Evolutionary conservation across 2,329 filamentous ascomycete genomes (phyloP).

Genomic region (Fusarium nisikadoi): DNA sequence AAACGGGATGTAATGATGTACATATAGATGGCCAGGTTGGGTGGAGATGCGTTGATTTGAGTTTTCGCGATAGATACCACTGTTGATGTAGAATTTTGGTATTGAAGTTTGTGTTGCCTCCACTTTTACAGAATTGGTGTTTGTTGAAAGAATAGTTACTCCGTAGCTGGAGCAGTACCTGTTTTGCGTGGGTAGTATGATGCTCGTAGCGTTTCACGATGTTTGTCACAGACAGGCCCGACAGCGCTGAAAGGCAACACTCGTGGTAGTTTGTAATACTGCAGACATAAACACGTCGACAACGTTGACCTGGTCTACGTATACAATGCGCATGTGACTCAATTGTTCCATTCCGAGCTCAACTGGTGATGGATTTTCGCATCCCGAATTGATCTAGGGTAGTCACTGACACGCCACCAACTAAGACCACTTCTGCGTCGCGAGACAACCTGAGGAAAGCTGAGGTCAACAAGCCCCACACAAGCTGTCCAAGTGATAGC

Average conservation of each 20-base stretch:
- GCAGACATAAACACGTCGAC: neutral
- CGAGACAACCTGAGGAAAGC: neutral
- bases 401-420: slow-evolving; percentile 30
- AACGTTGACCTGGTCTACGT: neutral
- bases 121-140: slow-evolving; percentile 12
- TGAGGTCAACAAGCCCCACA: slow-evolving; percentile 21
- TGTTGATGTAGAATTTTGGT: slow-evolving; percentile 26
- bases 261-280: accelerated
- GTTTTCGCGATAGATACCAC: slow-evolving; percentile 35
- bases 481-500: slow-evolving; percentile 34
- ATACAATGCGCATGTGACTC: slow-evolving; percentile 1
- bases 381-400: slow-evolving; percentile 28
- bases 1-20: slow-evolving; percentile 35
- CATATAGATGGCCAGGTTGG: slow-evolving; percentile 35
- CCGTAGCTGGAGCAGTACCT: neutral
- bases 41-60: slow-evolving; percentile 4
- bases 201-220: neutral
- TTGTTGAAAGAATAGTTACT: no score
- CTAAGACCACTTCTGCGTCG: slow-evolving; percentile 33
- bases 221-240: neutral
- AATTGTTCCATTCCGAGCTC: neutral
- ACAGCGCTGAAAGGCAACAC: neutral
- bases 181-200: neutral
- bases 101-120: slow-evolving; percentile 6
- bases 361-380: slow-evolving; percentile 7